These are phyloP conservation scores for Agrocybe pediades DNA, from an alignment of 768 basidiomycete species.

Conservation along the genomic window DNA sequence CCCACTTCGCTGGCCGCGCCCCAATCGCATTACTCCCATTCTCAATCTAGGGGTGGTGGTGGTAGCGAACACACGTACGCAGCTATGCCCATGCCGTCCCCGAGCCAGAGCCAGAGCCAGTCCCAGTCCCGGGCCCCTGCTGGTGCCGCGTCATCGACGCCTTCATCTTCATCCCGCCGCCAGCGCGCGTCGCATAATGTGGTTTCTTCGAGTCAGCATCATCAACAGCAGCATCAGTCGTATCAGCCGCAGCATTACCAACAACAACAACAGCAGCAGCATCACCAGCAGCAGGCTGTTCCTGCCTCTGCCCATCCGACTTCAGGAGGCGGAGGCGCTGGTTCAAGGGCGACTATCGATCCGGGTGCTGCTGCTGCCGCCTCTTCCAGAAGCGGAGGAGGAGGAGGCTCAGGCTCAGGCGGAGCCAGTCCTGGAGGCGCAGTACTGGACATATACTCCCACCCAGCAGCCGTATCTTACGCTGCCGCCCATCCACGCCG, in stretches of 20 bases:
- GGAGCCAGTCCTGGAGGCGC: background rate
- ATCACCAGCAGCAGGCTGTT: too few relatives aligned
- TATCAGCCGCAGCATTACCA: too few relatives aligned
- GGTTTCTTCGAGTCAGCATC: background rate
- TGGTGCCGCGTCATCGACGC: background rate
- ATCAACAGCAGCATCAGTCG: background rate
- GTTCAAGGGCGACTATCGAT: too few relatives aligned
- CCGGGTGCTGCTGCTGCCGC: too few relatives aligned
- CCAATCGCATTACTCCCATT: background rate
- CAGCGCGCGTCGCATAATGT: background rate
- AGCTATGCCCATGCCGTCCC: background rate
- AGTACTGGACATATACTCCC: conserved; percentile 67
- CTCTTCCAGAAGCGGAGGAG: too few relatives aligned
- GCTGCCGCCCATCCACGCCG: conserved; percentile 80
- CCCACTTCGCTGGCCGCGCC: conserved; percentile 38
- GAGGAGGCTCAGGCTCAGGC: background rate
- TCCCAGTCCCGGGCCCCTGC: too few relatives aligned
- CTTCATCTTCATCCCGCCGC: background rate
- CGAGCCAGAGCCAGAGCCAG: background rate
- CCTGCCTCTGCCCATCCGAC: too few relatives aligned
- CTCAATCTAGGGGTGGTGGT: background rate
- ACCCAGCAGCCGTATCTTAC: conserved; percentile 85
- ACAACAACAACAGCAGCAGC: too few relatives aligned
- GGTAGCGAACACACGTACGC: background rate
- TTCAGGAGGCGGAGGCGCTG: too few relatives aligned